Evolutionary conservation across 2,329 filamentous ascomycete species (phyloP).

Genomic region (Colletotrichum sojae): DNA sequence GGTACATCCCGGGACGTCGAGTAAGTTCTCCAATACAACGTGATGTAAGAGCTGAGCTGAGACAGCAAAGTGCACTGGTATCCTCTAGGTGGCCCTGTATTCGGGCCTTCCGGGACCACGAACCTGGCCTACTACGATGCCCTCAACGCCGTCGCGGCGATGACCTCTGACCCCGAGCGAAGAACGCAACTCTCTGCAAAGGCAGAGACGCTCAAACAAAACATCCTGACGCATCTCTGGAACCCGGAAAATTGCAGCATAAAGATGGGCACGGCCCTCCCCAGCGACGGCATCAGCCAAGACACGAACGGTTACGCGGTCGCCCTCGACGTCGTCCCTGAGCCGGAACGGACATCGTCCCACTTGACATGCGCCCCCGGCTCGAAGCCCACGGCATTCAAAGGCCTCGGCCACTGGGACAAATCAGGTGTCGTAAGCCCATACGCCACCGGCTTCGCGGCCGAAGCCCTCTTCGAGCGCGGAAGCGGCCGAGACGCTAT

Average conservation of each 20-base stretch:
- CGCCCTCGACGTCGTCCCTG: not conserved
- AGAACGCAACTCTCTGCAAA: not conserved
- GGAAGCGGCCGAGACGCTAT: conserved; percentile 14
- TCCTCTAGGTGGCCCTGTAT: conserved; percentile 19
- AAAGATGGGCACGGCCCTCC: conserved; percentile 12
- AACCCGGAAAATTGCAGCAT: conserved; percentile 8
- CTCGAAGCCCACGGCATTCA: not conserved
- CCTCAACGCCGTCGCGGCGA: not conserved
- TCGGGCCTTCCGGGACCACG: conserved; percentile 20
- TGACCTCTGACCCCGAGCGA: conserved; percentile 1
- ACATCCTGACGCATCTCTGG: conserved; percentile 13
- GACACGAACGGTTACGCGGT: conserved; percentile 32
- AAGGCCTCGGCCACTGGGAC: conserved; percentile 23
- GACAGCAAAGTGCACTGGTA: conserved; percentile 19
- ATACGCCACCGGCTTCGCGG: conserved; percentile 31
- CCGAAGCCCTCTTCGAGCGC: conserved; percentile 26
- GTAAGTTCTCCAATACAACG: not conserved
- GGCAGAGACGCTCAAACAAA: conserved; percentile 1
- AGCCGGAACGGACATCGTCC: not conserved
- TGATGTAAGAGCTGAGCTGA: too few relatives aligned
- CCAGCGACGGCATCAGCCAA: conserved; percentile 20
- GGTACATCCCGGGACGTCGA: conserved; percentile 26
- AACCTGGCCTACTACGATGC: conserved; percentile 37
- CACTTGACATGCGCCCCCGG: not conserved
- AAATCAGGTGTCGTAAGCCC: conserved; percentile 19